phyloP scores from a whole-genome alignment of 225 moss, liverwort and hornwort genomes.

The Polytrichum formosum region DNA sequence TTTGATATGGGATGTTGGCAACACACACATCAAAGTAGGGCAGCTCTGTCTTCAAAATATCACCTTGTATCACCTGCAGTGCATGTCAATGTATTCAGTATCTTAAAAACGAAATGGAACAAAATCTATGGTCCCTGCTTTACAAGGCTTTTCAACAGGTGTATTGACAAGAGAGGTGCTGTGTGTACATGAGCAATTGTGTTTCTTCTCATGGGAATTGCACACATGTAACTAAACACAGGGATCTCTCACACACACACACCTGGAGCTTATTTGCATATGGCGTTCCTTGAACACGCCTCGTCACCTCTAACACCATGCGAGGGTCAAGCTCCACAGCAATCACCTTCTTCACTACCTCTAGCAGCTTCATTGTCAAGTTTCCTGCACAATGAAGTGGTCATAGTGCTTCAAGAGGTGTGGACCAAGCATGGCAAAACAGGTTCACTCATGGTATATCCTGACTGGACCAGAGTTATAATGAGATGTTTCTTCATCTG shows the following conservation, averaged over 20 bases:
- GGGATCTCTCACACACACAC: neutral
- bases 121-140: neutral
- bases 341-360: conserved; percentile 83
- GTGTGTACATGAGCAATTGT: no score
- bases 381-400: conserved; percentile 46
- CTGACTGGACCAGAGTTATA: neutral
- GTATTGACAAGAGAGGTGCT: no score
- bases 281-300: conserved; percentile 78
- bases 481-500: neutral
- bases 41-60: conserved; percentile 71
- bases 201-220: no score
- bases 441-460: no score
- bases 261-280: conserved; percentile 71
- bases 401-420: neutral
- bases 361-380: conserved; percentile 74
- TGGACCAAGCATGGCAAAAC: neutral
- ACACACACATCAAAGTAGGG: conserved; percentile 87
- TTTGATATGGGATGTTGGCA: conserved; percentile 81
- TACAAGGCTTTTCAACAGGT: no score
- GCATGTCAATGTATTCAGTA: neutral
- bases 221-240: no score
- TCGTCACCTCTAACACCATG: conserved; percentile 79
- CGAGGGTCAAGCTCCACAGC: conserved; percentile 87
- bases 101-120: neutral
- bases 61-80: conserved; percentile 75